A percentile compares a stretch with the other conserved stretches of the same genome.
Evolutionary conservation across 1,284 basidiomycete species (phyloP).

Genomic region (Malassezia obtusa): DNA sequence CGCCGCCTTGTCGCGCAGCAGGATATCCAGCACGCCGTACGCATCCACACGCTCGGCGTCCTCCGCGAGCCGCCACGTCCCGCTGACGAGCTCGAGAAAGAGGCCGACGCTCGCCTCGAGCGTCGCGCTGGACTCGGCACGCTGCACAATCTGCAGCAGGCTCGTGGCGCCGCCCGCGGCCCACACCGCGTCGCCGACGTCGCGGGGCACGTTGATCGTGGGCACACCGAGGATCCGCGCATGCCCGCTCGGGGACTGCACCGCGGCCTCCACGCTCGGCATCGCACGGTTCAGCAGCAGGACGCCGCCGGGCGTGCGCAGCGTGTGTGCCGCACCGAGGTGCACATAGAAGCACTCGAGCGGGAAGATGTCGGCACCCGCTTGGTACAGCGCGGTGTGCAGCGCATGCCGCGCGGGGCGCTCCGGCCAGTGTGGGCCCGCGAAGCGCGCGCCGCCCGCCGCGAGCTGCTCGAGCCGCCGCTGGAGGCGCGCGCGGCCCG

Average conservation of each 20-base stretch:
- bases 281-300: constrained; percentile 28
- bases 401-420: constrained; percentile 28
- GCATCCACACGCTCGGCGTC: constrained; percentile 31
- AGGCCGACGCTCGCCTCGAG: constrained; percentile 63
- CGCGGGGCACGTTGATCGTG: constrained; percentile 56
- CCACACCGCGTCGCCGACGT: constrained; percentile 69
- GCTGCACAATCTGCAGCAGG: constrained; percentile 59
- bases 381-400: constrained; percentile 26
- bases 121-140: constrained; percentile 57
- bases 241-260: constrained; percentile 22
- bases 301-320: not conserved
- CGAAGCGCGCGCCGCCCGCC: not conserved
- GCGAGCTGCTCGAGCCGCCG: constrained; percentile 29
- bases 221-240: constrained; percentile 32
- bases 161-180: constrained; percentile 72
- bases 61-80: constrained; percentile 62
- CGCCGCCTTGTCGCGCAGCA: constrained; percentile 63
- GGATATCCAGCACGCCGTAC: constrained; percentile 71
- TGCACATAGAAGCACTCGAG: constrained; percentile 31
- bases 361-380: constrained; percentile 23
- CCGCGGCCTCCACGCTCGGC: constrained; percentile 21
- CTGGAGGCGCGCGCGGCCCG: constrained; percentile 30
- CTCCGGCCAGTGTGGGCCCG: not conserved
- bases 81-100: constrained; percentile 64
- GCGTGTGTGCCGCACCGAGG: constrained; percentile 27